These are phyloP conservation scores for Plasmopara muralis DNA, from an alignment of 352 stramenopile genomes.

Conservation along the genomic window DNA sequence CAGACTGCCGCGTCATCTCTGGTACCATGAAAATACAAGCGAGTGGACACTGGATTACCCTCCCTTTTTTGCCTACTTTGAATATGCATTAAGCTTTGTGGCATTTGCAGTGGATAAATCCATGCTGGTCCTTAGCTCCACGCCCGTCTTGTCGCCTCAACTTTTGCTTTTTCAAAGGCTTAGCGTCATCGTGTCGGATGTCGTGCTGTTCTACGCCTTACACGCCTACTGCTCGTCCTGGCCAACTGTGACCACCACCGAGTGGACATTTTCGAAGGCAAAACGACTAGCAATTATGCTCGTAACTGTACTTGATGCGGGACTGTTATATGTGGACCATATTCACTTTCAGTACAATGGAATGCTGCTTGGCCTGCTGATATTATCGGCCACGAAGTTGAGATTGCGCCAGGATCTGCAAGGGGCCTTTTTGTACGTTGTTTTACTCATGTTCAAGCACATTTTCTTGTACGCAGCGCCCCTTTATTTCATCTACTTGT, in stretches of 20 bases:
- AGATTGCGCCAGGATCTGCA: constrained; percentile 74
- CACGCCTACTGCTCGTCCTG: constrained; percentile 73
- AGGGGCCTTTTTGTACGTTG: constrained; percentile 87
- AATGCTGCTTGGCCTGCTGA: constrained; percentile 92
- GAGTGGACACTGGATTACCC: constrained; percentile 99
- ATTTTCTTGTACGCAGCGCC: constrained; percentile 94
- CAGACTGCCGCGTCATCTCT: constrained; percentile 77
- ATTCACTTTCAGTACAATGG: constrained; percentile 99
- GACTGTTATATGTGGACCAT: constrained; percentile 95
- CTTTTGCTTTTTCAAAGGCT: constrained; percentile 89
- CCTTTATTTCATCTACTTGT: constrained; percentile 95
- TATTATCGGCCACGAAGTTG: constrained; percentile 86
- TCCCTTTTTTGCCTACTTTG: constrained; percentile 96
- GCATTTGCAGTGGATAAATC: constrained; percentile 44
- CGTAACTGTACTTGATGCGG: constrained; percentile 89
- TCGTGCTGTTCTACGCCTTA: constrained; percentile 84
- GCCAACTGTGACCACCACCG: constrained; percentile 69
- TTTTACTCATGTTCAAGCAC: constrained; percentile 96
- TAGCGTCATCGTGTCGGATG: constrained; percentile 89
- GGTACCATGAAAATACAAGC: constrained; percentile 95
- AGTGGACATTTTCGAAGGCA: constrained; percentile 48
- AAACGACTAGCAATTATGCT: constrained; percentile 72
- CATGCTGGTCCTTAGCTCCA: constrained; percentile 60
- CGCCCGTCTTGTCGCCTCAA: constrained; percentile 45
- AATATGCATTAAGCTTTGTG: constrained; percentile 82